Evolutionary conservation across 2,329 filamentous ascomycete species (phyloP).

Genomic region (Fusarium nurragi): DNA sequence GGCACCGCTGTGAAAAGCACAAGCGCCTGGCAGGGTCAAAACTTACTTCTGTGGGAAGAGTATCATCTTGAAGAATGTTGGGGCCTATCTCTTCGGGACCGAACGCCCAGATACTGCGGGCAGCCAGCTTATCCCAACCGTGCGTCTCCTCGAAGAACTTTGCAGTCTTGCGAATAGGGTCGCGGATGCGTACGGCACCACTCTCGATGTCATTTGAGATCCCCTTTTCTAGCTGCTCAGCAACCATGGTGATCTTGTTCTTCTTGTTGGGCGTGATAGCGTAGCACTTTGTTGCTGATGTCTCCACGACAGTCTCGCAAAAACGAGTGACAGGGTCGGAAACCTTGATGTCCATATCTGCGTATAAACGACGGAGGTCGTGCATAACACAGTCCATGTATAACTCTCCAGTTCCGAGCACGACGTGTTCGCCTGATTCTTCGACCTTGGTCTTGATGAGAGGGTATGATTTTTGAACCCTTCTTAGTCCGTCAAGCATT

Average conservation of each 20-base stretch:
- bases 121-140: slow-evolving; percentile 94
- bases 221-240: slow-evolving; percentile 92
- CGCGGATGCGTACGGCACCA: slow-evolving; percentile 88
- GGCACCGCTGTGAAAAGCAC: slow-evolving; percentile 1
- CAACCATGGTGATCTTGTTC: slow-evolving; percentile 99
- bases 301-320: slow-evolving; percentile 97
- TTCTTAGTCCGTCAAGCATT: slow-evolving; percentile 96
- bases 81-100: slow-evolving; percentile 94
- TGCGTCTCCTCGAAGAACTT: slow-evolving; percentile 98
- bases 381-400: slow-evolving; percentile 99
- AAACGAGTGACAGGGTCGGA: slow-evolving; percentile 97
- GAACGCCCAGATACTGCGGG: slow-evolving; percentile 97
- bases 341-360: slow-evolving; percentile 99
- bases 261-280: slow-evolving; percentile 98
- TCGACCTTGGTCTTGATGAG: slow-evolving; percentile 97
- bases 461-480: slow-evolving; percentile 98
- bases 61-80: slow-evolving; percentile 97
- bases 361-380: slow-evolving; percentile 90
- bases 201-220: slow-evolving; percentile 95
- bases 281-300: slow-evolving; percentile 97
- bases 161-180: slow-evolving; percentile 90
- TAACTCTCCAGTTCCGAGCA: slow-evolving; percentile 95
- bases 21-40: not conserved
- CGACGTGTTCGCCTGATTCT: slow-evolving; percentile 94
- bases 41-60: slow-evolving; percentile 82